phyloP scores from a whole-genome alignment of 768 basidiomycete genomes.

The Astraeus odoratus region DNA sequence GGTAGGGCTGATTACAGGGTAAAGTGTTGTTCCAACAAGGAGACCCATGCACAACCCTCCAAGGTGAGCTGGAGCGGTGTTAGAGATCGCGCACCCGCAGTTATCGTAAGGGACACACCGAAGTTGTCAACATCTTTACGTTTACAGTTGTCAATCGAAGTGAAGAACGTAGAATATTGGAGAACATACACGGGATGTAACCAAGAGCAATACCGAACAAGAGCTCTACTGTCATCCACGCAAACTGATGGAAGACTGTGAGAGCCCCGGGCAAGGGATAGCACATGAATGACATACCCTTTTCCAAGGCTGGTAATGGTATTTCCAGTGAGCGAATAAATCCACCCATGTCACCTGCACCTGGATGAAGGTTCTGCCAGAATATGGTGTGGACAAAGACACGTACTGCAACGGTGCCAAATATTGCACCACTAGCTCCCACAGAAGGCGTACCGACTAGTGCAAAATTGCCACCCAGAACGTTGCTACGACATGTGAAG shows the following conservation, averaged over 20 bases:
- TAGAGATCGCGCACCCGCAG: background rate
- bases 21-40: conserved; percentile 75
- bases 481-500: conserved; percentile 43
- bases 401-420: conserved; percentile 74
- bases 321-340: conserved; percentile 86
- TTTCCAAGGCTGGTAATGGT: conserved; percentile 73
- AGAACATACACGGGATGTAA: conserved; percentile 67
- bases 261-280: background rate
- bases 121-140: conserved; percentile 82
- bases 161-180: background rate
- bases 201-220: conserved; percentile 80
- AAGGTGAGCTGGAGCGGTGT: conserved; percentile 56
- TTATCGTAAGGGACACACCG: conserved; percentile 34
- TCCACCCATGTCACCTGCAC: conserved; percentile 76
- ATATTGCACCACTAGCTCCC: conserved; percentile 91
- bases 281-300: conserved; percentile 40
- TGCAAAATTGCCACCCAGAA: conserved; percentile 90
- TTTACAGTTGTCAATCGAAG: conserved; percentile 12
- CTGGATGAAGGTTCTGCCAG: background rate
- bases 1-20: conserved; percentile 82
- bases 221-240: conserved; percentile 84
- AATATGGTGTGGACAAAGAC: background rate
- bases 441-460: conserved; percentile 83
- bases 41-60: conserved; percentile 85
- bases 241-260: conserved; percentile 43